These are phyloP conservation scores for Trichoderma asperellum DNA, from an alignment of 2,329 filamentous ascomycete species.

Conservation along the genomic window DNA sequence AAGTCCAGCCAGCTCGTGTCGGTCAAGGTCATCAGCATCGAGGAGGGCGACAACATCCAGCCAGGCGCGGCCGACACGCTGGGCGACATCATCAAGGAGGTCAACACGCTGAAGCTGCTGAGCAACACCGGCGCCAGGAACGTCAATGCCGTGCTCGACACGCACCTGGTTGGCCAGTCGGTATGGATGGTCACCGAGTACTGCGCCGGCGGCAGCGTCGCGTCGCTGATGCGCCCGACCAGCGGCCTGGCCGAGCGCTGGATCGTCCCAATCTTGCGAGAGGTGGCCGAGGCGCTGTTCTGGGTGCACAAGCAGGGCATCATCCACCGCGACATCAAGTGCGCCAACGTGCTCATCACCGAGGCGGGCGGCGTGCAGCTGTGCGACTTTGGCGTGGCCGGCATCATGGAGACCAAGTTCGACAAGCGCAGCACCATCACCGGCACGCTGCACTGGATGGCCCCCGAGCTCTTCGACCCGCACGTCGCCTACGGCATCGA, in stretches of 20 bases:
- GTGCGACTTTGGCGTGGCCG: slow-evolving; percentile 62
- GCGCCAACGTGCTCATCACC: slow-evolving; percentile 77
- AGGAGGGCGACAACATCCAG: slow-evolving; percentile 67
- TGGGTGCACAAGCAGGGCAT: slow-evolving; percentile 71
- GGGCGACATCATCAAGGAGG: slow-evolving; percentile 65
- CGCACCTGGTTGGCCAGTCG: slow-evolving; percentile 72
- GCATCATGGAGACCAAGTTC: slow-evolving; percentile 62
- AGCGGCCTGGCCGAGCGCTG: slow-evolving; percentile 69
- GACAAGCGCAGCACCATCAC: slow-evolving; percentile 69
- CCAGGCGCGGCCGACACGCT: slow-evolving; percentile 61
- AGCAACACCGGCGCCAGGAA: slow-evolving; percentile 74
- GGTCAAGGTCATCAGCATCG: slow-evolving; percentile 77
- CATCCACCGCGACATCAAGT: slow-evolving; percentile 72
- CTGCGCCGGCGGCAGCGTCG: slow-evolving; percentile 80
- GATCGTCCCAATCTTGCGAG: slow-evolving; percentile 68
- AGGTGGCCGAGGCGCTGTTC: slow-evolving; percentile 65
- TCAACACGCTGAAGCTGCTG: slow-evolving; percentile 69
- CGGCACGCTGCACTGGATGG: slow-evolving; percentile 72
- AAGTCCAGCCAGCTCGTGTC: slow-evolving; percentile 56
- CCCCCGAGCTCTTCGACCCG: slow-evolving; percentile 62
- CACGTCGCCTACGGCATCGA: slow-evolving; percentile 58
- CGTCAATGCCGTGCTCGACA: slow-evolving; percentile 79
- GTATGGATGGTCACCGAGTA: slow-evolving; percentile 89
- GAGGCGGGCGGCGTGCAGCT: slow-evolving; percentile 77
- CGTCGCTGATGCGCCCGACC: slow-evolving; percentile 69